Conservation (phyloP, 2,329 filamentous ascomycete species). For the Colletotrichum godetiae region DNA sequence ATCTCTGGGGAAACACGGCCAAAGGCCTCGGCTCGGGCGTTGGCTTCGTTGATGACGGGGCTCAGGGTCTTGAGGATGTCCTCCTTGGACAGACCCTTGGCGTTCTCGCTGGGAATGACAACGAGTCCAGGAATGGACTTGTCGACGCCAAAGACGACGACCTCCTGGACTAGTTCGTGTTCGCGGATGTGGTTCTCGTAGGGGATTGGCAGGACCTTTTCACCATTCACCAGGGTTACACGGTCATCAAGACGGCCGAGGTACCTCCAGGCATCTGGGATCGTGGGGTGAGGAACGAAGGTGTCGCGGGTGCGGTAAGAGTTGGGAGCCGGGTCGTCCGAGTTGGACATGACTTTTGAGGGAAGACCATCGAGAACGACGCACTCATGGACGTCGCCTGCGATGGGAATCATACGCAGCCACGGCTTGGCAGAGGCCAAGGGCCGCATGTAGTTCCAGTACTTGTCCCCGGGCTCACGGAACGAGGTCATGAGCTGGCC, state of each 20-base stretch:
- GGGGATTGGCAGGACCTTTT: slow-evolving; percentile 58
- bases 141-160: slow-evolving; percentile 67
- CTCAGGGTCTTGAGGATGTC: slow-evolving; percentile 60
- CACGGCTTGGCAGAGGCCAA: slow-evolving; percentile 52
- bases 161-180: slow-evolving; percentile 63
- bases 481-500: slow-evolving; percentile 68
- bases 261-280: slow-evolving; percentile 57
- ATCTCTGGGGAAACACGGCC: slow-evolving; percentile 64
- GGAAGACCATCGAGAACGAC: slow-evolving; percentile 50
- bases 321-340: slow-evolving; percentile 52
- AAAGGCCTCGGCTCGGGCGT: slow-evolving; percentile 61
- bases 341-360: slow-evolving; percentile 51
- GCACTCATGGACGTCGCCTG: slow-evolving; percentile 49
- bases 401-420: slow-evolving; percentile 49
- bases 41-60: slow-evolving; percentile 62
- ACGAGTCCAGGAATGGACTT: slow-evolving; percentile 63
- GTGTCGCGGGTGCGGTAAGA: slow-evolving; percentile 58
- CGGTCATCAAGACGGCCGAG: slow-evolving; percentile 57
- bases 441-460: slow-evolving; percentile 66
- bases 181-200: slow-evolving; percentile 66
- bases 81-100: slow-evolving; percentile 51
- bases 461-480: slow-evolving; percentile 59
- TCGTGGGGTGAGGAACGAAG: slow-evolving; percentile 54
- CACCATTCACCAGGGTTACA: slow-evolving; percentile 58
- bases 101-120: slow-evolving; percentile 61